Percentiles rank a stretch among this genome's conserved stretches.
phyloP scores from a whole-genome alignment of 2,329 filamentous ascomycete species.

The Colletotrichum limetticola region DNA sequence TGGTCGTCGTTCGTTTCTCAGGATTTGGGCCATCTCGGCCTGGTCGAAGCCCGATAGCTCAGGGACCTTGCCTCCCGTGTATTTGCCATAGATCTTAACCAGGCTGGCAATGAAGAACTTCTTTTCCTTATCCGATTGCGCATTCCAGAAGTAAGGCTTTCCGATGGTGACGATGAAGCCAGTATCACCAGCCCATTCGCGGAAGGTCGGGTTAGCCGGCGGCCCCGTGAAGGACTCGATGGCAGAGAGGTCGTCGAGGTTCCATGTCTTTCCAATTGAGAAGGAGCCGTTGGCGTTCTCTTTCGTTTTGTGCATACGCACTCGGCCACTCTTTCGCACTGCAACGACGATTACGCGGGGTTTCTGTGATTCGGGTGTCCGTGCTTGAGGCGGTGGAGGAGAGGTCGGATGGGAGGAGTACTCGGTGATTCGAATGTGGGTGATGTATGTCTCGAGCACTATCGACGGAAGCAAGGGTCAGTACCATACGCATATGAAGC shows the following conservation, averaged over 20 bases:
- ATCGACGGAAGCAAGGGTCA: slow-evolving; percentile 30
- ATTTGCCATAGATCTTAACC: slow-evolving; percentile 96
- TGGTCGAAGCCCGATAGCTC: slow-evolving; percentile 85
- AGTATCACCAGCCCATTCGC: slow-evolving; percentile 83
- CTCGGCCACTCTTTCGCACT: slow-evolving; percentile 89
- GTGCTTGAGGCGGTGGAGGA: slow-evolving; percentile 84
- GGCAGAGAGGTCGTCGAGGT: slow-evolving; percentile 83
- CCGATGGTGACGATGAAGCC: slow-evolving; percentile 90
- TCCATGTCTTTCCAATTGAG: slow-evolving; percentile 98
- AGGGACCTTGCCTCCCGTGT: slow-evolving; percentile 86
- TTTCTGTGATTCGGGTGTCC: slow-evolving; percentile 80
- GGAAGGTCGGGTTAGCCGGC: slow-evolving; percentile 64
- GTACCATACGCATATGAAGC: slow-evolving; percentile 1
- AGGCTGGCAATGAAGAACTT: slow-evolving; percentile 98
- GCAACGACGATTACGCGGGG: slow-evolving; percentile 91
- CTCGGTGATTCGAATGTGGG: slow-evolving; percentile 91
- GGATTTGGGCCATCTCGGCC: slow-evolving; percentile 79
- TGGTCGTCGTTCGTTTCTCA: slow-evolving; percentile 64
- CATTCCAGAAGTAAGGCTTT: slow-evolving; percentile 98
- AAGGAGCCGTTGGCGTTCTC: slow-evolving; percentile 95
- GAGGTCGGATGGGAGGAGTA: slow-evolving; percentile 84
- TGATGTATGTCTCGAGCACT: slow-evolving; percentile 96
- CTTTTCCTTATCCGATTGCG: slow-evolving; percentile 93
- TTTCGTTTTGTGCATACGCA: slow-evolving; percentile 95
- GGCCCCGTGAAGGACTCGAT: slow-evolving; percentile 84